Evolutionary conservation across 2,329 filamentous ascomycete species (phyloP).

Genomic region (Pyricularia sp.): DNA sequence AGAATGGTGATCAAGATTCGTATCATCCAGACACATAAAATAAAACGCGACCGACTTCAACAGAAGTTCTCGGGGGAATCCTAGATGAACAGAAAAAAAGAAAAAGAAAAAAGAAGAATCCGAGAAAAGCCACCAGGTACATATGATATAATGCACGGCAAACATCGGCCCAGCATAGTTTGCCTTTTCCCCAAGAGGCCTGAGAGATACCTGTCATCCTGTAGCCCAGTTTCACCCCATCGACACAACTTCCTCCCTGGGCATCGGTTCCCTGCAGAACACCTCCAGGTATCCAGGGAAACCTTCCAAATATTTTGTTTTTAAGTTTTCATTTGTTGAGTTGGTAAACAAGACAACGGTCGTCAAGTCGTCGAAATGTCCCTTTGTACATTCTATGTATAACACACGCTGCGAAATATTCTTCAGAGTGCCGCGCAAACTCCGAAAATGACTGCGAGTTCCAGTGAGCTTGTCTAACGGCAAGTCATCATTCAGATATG

Average conservation of each 20-base stretch:
- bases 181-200: neutral
- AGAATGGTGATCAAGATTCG: neutral
- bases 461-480: neutral
- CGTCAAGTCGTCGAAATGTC: conserved; percentile 8
- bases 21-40: neutral
- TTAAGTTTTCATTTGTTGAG: neutral
- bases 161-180: neutral
- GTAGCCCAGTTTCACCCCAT: neutral
- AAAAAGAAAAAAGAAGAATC: neutral
- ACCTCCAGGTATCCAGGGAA: neutral
- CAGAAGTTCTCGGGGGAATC: neutral
- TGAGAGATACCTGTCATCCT: neutral
- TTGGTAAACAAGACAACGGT: neutral
- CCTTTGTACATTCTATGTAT: conserved; percentile 6
- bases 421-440: neutral
- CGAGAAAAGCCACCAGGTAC: neutral
- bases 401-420: neutral
- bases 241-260: neutral
- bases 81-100: neutral
- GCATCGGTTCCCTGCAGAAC: neutral
- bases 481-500: neutral
- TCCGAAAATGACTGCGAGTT: neutral
- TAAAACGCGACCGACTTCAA: neutral
- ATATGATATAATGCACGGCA: neutral
- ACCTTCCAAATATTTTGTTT: neutral